Evolutionary conservation across 371 early-diverging fungal genomes (phyloP).

Genomic region (Mycotypha africana): DNA sequence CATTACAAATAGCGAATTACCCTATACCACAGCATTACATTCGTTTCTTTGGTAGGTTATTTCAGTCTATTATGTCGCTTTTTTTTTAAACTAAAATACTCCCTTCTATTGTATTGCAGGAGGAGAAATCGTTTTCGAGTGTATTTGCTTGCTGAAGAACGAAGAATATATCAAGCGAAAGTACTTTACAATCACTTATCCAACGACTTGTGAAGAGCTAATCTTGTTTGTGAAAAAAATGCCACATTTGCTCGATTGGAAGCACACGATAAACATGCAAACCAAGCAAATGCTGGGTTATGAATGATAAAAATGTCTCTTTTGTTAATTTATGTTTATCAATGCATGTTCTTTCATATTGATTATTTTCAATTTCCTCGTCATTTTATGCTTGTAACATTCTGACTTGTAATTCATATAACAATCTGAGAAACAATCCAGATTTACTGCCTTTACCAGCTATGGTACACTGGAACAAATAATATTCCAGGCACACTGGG

Average conservation of each 20-base stretch:
- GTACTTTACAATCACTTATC: slow-evolving; percentile 1
- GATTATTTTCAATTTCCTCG: slow-evolving; percentile 1
- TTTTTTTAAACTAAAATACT: slow-evolving; percentile 4
- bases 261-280: slow-evolving; percentile 4
- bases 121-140: background rate
- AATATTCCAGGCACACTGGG: no score
- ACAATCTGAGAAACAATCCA: no score
- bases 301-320: background rate
- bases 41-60: slow-evolving; percentile 4
- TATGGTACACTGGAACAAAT: no score
- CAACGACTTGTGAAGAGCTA: slow-evolving; percentile 4
- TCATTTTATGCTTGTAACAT: slow-evolving; percentile 5
- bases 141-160: slow-evolving; percentile 3
- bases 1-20: background rate
- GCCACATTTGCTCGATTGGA: slow-evolving; percentile 1
- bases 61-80: background rate
- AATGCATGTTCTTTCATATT: slow-evolving; percentile 1
- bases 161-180: slow-evolving; percentile 3
- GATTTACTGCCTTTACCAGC: no score
- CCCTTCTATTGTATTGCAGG: slow-evolving; percentile 7
- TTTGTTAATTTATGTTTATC: slow-evolving; percentile 3
- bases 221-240: slow-evolving; percentile 3
- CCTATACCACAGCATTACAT: slow-evolving; percentile 5
- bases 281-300: slow-evolving; percentile 1
- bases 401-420: no score